Conservation (phyloP, 352 stramenopile genomes). For the Labyrinthula sp. region DNA sequence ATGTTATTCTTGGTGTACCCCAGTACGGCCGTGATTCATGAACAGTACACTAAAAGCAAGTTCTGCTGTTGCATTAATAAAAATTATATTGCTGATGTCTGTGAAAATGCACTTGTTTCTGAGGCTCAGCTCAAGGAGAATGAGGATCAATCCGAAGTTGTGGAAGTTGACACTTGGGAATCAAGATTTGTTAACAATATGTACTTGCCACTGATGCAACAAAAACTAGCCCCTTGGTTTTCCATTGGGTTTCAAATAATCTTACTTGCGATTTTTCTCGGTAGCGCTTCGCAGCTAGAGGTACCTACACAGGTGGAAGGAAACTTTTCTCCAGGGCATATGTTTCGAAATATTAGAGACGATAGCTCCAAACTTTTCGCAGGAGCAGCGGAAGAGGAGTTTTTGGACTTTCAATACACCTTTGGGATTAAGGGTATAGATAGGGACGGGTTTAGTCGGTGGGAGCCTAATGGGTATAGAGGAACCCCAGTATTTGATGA, state of each 20-base stretch:
- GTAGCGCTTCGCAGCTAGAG: constrained; percentile 9
- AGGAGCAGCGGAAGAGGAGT: constrained; percentile 7
- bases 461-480: constrained; percentile 25
- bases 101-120: background rate
- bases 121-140: background rate
- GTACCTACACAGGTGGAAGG: constrained; percentile 22
- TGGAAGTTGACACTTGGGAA: constrained; percentile 13
- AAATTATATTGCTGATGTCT: too few species aligned
- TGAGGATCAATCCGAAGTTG: constrained; percentile 2
- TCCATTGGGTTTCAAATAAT: too few species aligned
- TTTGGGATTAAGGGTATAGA: constrained; percentile 32
- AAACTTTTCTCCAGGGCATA: constrained; percentile 19
- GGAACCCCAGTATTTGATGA: constrained; percentile 28
- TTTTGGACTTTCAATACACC: constrained; percentile 19
- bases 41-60: constrained; percentile 8
- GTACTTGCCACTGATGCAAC: constrained; percentile 19
- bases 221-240: background rate
- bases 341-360: constrained; percentile 1
- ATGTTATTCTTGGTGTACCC: constrained; percentile 38
- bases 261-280: constrained; percentile 9
- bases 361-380: constrained; percentile 9
- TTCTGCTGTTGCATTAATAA: constrained; percentile 28
- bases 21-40: constrained; percentile 6
- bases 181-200: constrained; percentile 6
- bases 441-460: constrained; percentile 23